Percentiles rank a stretch among this genome's conserved stretches.
Conservation (phyloP, 179 eudicot species). For the Sideroxylon spinosum region DNA sequence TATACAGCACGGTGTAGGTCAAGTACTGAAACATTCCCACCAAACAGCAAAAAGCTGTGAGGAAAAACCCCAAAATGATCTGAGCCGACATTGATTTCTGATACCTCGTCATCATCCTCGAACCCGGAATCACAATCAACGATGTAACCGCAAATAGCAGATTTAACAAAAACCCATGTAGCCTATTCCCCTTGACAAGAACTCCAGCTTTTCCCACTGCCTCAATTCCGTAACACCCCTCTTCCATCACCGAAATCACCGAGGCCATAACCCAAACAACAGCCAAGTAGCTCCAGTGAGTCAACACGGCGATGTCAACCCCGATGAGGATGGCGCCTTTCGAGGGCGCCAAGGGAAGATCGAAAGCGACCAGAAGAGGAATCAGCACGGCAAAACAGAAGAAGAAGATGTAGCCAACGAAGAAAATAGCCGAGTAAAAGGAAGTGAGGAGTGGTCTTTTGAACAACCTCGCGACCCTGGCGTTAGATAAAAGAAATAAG, state of each 20-base stretch:
- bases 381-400: not conserved
- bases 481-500: too few species aligned
- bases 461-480: constrained; percentile 3
- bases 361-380: not conserved
- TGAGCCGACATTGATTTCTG: not conserved
- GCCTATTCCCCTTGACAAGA: constrained; percentile 26
- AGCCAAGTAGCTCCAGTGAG: constrained; percentile 11
- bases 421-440: not conserved
- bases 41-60: not conserved
- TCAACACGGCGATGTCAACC: not conserved
- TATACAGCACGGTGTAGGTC: constrained; percentile 30
- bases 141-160: not conserved
- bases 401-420: not conserved
- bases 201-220: constrained; percentile 28
- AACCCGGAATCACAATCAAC: not conserved
- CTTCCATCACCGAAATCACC: constrained; percentile 27
- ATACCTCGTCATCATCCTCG: not conserved
- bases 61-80: not conserved
- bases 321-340: not conserved
- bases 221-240: constrained; percentile 21
- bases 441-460: constrained; percentile 16
- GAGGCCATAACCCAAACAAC: constrained; percentile 18
- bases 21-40: constrained; percentile 5
- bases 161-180: constrained; percentile 23
- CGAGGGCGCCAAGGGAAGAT: not conserved